Conservation (phyloP, 192 early-diverging fungal genomes). For the Umbelopsis vinacea region DNA sequence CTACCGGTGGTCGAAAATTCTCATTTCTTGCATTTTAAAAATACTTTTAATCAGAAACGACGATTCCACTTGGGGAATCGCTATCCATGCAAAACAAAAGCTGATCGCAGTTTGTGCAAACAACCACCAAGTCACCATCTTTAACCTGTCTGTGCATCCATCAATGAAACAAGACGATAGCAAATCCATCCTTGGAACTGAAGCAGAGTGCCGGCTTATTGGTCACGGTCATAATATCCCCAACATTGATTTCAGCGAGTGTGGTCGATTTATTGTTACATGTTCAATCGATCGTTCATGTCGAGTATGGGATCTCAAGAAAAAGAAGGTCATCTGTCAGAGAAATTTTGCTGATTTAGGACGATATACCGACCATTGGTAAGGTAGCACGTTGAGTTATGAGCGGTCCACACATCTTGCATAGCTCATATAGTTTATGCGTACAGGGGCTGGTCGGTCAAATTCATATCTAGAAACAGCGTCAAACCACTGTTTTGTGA, state of each 20-base stretch:
- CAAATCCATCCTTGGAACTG: slow-evolving; percentile 22
- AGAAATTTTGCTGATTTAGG: slow-evolving; percentile 31
- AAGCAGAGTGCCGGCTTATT: slow-evolving; percentile 36
- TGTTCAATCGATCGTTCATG: slow-evolving; percentile 59
- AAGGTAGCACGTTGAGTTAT: slow-evolving; percentile 20
- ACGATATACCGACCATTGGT: slow-evolving; percentile 36
- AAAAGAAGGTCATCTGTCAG: slow-evolving; percentile 36
- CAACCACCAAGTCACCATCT: slow-evolving; percentile 48
- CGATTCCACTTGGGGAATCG: slow-evolving; percentile 63
- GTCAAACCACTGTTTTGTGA: slow-evolving; percentile 20
- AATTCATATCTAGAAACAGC: slow-evolving; percentile 4
- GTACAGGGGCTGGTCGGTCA: slow-evolving; percentile 12
- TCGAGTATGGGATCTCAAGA: slow-evolving; percentile 52
- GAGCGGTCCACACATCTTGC: background rate
- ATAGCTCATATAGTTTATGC: background rate
- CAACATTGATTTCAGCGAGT: slow-evolving; percentile 54
- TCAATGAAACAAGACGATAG: background rate
- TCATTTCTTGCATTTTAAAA: no score
- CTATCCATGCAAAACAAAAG: slow-evolving; percentile 51
- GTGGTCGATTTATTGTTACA: slow-evolving; percentile 58
- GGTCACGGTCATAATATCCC: slow-evolving; percentile 71
- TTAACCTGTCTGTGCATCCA: slow-evolving; percentile 30
- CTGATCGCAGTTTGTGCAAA: slow-evolving; percentile 62
- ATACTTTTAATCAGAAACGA: slow-evolving; percentile 29
- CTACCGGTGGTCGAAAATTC: no score